These are phyloP conservation scores for Suhomyces bribrorum DNA, from an alignment of 1,139 yeast species.

Conservation along the genomic window DNA sequence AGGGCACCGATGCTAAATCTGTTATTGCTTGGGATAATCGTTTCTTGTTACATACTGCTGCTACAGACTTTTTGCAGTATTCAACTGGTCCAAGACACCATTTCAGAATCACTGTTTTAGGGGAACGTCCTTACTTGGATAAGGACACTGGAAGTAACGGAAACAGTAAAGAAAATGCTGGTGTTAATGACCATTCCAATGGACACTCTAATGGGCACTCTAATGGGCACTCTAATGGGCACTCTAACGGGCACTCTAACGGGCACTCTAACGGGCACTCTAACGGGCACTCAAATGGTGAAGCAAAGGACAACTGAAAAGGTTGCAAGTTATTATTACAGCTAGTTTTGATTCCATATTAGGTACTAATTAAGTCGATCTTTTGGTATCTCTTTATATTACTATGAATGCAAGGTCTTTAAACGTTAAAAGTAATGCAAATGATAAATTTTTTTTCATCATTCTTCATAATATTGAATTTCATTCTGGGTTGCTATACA, in stretches of 20 bases:
- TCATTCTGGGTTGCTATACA: neutral
- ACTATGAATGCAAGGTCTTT: too few species aligned
- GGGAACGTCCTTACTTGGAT: conserved; percentile 26
- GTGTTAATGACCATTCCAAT: conserved; percentile 8
- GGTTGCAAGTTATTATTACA: too few species aligned
- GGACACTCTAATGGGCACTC: conserved; percentile 11
- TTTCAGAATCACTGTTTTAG: conserved; percentile 27
- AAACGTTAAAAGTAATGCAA: too few species aligned
- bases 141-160: too few species aligned
- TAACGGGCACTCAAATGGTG: too few species aligned
- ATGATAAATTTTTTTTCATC: neutral
- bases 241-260: conserved; percentile 7
- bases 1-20: conserved; percentile 24
- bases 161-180: conserved; percentile 2
- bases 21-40: conserved; percentile 32
- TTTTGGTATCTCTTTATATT: too few species aligned
- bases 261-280: conserved; percentile 1
- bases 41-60: conserved; percentile 24
- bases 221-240: conserved; percentile 11
- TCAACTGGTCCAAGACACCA: conserved; percentile 26
- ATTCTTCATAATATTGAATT: neutral
- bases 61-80: conserved; percentile 26
- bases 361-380: too few species aligned
- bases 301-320: too few species aligned
- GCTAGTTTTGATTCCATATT: too few species aligned